Conservation (phyloP, 352 stramenopile species). For the Plasmopara halstedii region DNA sequence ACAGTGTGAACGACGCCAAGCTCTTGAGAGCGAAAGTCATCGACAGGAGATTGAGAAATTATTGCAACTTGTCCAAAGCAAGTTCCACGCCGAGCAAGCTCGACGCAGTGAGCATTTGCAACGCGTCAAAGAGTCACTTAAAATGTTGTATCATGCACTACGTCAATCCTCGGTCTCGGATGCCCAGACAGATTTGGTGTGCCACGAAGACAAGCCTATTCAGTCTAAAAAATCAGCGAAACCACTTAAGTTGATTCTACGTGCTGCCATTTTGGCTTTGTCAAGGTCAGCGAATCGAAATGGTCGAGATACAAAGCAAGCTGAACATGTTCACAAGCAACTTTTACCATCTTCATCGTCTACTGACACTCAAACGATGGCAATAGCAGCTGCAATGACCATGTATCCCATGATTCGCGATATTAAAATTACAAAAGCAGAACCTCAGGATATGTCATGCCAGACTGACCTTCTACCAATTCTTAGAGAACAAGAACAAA, state of each 20-base stretch:
- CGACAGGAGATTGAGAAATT: constrained; percentile 56
- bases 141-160: constrained; percentile 54
- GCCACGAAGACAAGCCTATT: not conserved
- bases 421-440: constrained; percentile 7
- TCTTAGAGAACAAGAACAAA: constrained; percentile 6
- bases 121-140: constrained; percentile 49
- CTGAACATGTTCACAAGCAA: constrained; percentile 36
- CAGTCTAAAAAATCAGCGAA: constrained; percentile 15
- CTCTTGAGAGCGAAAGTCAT: constrained; percentile 46
- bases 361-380: constrained; percentile 7
- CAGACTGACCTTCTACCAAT: constrained; percentile 20
- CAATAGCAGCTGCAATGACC: constrained; percentile 12
- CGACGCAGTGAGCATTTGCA: constrained; percentile 42
- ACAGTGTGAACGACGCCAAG: constrained; percentile 55
- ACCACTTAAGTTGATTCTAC: constrained; percentile 49
- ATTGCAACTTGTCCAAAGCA: constrained; percentile 47
- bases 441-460: not conserved
- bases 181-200: too few species aligned
- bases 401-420: constrained; percentile 39
- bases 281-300: constrained; percentile 48
- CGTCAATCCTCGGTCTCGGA: constrained; percentile 5
- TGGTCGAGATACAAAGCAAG: constrained; percentile 25
- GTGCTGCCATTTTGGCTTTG: constrained; percentile 57
- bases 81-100: constrained; percentile 50
- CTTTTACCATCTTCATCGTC: constrained; percentile 7